A percentile compares a stretch with the other conserved stretches of the same genome.
These are phyloP conservation scores for Fusarium tricinctum DNA, from an alignment of 2,329 filamentous ascomycete genomes.

Conservation along the genomic window DNA sequence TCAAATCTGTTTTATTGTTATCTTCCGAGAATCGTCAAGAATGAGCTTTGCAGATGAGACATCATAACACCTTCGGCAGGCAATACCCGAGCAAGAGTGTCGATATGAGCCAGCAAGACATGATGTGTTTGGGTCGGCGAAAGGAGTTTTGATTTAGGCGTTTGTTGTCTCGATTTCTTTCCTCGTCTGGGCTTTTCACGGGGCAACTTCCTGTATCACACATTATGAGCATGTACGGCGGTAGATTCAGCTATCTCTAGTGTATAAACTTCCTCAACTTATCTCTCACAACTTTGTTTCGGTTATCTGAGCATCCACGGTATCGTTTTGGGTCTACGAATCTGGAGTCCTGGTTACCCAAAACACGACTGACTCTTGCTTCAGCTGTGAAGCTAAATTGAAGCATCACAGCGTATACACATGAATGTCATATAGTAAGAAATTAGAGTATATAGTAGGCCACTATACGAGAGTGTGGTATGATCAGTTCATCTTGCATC, in stretches of 20 bases:
- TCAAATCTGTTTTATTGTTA: slow-evolving; percentile 16
- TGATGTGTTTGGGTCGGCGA: slow-evolving; percentile 28
- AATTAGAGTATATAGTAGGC: no score
- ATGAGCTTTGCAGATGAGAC: slow-evolving; percentile 25
- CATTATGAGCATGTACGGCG: slow-evolving; percentile 10
- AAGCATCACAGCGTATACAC: no score
- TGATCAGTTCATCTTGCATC: background rate
- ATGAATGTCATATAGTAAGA: background rate
- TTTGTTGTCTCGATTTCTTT: slow-evolving; percentile 30
- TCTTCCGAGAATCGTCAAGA: slow-evolving; percentile 20
- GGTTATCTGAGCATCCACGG: slow-evolving; percentile 4
- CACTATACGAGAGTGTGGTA: background rate
- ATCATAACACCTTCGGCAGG: slow-evolving; percentile 18
- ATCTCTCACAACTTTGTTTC: slow-evolving; percentile 15
- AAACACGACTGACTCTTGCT: background rate
- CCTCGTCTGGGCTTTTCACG: slow-evolving; percentile 7
- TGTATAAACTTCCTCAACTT: slow-evolving; percentile 18
- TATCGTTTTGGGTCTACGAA: background rate
- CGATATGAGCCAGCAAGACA: slow-evolving; percentile 26
- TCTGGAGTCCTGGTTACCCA: background rate
- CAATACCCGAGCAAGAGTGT: slow-evolving; percentile 12
- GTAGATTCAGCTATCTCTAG: slow-evolving; percentile 26
- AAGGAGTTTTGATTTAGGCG: slow-evolving; percentile 21
- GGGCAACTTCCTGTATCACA: background rate
- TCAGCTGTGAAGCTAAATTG: background rate